Conservation (phyloP, 345 rosid species). For the Salix suchowensis region DNA sequence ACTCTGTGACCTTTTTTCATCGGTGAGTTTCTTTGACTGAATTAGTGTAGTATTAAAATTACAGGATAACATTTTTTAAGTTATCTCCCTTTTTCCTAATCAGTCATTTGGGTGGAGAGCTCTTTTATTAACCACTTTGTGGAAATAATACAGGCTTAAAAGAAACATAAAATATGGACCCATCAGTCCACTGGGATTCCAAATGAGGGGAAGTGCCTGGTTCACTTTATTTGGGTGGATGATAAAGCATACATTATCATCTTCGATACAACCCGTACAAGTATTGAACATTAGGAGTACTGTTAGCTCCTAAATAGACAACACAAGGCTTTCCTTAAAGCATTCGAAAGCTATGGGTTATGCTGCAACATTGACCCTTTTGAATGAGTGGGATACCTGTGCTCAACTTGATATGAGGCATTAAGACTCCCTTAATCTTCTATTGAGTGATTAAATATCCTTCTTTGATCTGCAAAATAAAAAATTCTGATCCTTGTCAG, state of each 20-base stretch:
- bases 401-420: slow-evolving; percentile 2
- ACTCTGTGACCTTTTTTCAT: slow-evolving; percentile 82
- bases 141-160: slow-evolving; percentile 16
- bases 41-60: neutral
- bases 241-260: slow-evolving; percentile 31
- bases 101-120: slow-evolving; percentile 23
- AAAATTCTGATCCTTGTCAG: neutral
- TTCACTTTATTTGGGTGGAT: slow-evolving; percentile 45
- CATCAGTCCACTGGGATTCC: slow-evolving; percentile 35
- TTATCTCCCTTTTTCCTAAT: slow-evolving; percentile 1
- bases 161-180: slow-evolving; percentile 36
- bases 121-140: slow-evolving; percentile 23
- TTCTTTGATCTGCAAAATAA: neutral
- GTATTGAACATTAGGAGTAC: slow-evolving; percentile 12
- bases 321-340: neutral
- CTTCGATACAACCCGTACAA: slow-evolving; percentile 13
- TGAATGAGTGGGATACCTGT: neutral
- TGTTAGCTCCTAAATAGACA: slow-evolving; percentile 5
- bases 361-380: slow-evolving; percentile 4
- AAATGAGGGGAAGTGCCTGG: slow-evolving; percentile 25
- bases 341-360: neutral
- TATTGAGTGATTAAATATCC: neutral
- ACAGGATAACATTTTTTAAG: slow-evolving; percentile 1
- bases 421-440: neutral
- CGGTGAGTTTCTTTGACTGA: slow-evolving; percentile 47